phyloP scores from a whole-genome alignment of 2,329 filamentous ascomycete species.

The Coniochaeta ligniaria region DNA sequence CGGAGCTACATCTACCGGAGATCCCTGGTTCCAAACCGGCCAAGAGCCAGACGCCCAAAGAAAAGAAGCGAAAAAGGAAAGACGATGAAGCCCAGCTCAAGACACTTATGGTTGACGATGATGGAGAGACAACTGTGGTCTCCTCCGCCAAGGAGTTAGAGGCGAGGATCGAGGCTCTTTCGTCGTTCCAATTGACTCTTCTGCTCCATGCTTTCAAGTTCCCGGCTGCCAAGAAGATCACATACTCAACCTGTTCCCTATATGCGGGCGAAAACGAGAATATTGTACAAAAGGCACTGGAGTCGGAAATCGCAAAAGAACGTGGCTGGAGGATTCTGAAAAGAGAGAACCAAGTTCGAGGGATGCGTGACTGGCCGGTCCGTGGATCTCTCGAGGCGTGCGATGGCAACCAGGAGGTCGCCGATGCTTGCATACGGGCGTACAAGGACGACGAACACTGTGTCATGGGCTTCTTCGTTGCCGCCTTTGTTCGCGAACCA shows the following conservation, averaged over 20 bases:
- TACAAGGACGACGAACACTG: slow-evolving; percentile 75
- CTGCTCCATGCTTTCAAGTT: slow-evolving; percentile 81
- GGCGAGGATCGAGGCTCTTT: slow-evolving; percentile 63
- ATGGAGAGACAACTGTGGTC: slow-evolving; percentile 20
- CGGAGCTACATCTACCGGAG: slow-evolving; percentile 54
- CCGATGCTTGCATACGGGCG: slow-evolving; percentile 74
- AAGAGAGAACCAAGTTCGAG: slow-evolving; percentile 65
- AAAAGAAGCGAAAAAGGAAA: slow-evolving; percentile 39
- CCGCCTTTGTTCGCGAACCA: slow-evolving; percentile 64
- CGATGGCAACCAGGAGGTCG: slow-evolving; percentile 42
- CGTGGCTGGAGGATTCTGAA: slow-evolving; percentile 72
- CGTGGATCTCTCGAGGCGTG: slow-evolving; percentile 47
- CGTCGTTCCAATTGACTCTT: slow-evolving; percentile 74
- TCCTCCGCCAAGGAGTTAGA: slow-evolving; percentile 49
- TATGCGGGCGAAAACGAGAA: slow-evolving; percentile 83
- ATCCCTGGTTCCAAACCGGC: slow-evolving; percentile 11
- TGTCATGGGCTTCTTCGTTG: slow-evolving; percentile 94
- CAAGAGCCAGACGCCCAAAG: slow-evolving; percentile 9
- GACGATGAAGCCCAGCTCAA: slow-evolving; percentile 20
- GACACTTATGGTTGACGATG: slow-evolving; percentile 16
- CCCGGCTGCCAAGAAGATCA: slow-evolving; percentile 65
- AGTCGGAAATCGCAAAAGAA: slow-evolving; percentile 56
- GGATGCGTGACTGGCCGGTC: slow-evolving; percentile 69
- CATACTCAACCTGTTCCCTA: slow-evolving; percentile 91
- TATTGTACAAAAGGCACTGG: slow-evolving; percentile 68